These are phyloP conservation scores for Cercospora canescens DNA, from an alignment of 2,329 filamentous ascomycete genomes.

Conservation along the genomic window DNA sequence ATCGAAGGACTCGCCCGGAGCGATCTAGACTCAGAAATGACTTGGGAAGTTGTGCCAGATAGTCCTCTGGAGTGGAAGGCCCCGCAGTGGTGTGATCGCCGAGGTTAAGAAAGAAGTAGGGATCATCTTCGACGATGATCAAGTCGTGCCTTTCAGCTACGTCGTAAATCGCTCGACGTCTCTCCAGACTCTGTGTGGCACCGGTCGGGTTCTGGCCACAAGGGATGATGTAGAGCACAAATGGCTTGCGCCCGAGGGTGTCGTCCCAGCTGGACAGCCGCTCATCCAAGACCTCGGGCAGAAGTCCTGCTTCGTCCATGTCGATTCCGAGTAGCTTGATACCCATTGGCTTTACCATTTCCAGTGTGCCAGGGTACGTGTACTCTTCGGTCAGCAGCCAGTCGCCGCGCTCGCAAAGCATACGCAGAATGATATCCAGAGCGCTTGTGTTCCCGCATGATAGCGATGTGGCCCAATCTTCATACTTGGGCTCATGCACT, in stretches of 20 bases:
- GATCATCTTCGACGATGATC: constrained; percentile 36
- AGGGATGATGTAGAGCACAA: constrained; percentile 35
- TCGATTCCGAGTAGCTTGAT: constrained; percentile 29
- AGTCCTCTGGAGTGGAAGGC: constrained; percentile 4
- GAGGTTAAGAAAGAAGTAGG: constrained; percentile 33
- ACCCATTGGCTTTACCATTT: constrained; percentile 29
- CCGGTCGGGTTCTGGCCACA: constrained; percentile 35
- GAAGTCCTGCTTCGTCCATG: constrained; percentile 34
- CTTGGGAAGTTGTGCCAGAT: constrained; percentile 18
- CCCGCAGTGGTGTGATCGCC: neutral
- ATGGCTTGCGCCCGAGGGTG: constrained; percentile 24
- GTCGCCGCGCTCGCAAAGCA: constrained; percentile 32
- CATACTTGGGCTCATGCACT: constrained; percentile 35
- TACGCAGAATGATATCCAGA: constrained; percentile 33
- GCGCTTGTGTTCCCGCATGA: constrained; percentile 36
- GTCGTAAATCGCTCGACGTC: constrained; percentile 30
- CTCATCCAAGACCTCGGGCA: constrained; percentile 29
- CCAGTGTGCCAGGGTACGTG: constrained; percentile 33
- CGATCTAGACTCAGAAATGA: constrained; percentile 40
- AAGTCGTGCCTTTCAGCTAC: constrained; percentile 32
- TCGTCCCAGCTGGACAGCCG: constrained; percentile 32
- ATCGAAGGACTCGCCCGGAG: constrained; percentile 35
- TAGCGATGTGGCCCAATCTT: constrained; percentile 33
- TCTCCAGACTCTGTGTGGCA: constrained; percentile 28
- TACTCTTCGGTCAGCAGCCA: constrained; percentile 29